These are phyloP conservation scores for Sabuloglossum arenarium DNA, from an alignment of 495 filamentous ascomycete species.

Conservation along the genomic window DNA sequence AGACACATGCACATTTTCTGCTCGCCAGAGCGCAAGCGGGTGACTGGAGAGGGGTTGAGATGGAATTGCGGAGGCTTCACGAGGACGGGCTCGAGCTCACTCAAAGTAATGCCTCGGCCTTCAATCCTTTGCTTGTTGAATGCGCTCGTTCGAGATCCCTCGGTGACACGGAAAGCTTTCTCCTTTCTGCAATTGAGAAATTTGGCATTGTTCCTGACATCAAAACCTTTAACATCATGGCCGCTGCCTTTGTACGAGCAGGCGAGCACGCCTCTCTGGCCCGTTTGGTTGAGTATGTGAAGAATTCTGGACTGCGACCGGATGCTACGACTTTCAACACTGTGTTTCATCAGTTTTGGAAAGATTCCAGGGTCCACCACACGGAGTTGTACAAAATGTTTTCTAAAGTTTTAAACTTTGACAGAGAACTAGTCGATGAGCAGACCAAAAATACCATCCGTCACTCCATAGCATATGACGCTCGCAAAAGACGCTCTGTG, in stretches of 20 bases:
- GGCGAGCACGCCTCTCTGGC: neutral
- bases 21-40: neutral
- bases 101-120: neutral
- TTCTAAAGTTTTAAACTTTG: neutral
- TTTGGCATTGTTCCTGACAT: neutral
- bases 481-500: neutral
- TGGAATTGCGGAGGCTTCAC: neutral
- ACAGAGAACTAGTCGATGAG: neutral
- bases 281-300: neutral
- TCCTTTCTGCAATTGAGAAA: neutral
- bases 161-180: neutral
- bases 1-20: neutral
- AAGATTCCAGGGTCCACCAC: neutral
- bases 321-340: neutral
- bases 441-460: neutral
- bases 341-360: neutral
- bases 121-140: slow-evolving; percentile 1
- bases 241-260: neutral
- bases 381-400: neutral
- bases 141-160: neutral
- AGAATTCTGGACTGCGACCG: neutral
- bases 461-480: neutral
- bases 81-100: neutral
- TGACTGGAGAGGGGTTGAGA: neutral
- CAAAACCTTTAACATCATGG: slow-evolving; percentile 1